phyloP scores from a whole-genome alignment of 2,329 filamentous ascomycete genomes.

The Sporothrix pallida region DNA sequence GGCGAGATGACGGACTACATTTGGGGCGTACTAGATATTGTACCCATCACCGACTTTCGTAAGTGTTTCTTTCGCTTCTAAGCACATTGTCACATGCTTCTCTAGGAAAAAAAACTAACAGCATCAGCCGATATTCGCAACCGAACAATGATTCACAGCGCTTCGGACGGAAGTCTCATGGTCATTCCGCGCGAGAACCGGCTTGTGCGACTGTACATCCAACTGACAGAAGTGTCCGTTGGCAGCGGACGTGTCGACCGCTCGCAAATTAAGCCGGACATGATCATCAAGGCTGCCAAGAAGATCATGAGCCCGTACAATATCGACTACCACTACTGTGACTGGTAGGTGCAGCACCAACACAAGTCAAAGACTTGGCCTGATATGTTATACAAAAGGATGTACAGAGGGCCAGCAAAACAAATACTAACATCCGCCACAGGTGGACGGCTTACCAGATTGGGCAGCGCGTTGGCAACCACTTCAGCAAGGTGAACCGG shows the following conservation, averaged over 20 bases:
- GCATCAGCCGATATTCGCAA: conserved; percentile 55
- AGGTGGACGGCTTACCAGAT: conserved; percentile 61
- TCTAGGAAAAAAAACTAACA: not conserved
- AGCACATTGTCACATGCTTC: not conserved
- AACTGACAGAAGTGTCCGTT: conserved; percentile 50
- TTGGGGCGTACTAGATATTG: conserved; percentile 49
- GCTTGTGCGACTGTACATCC: conserved; percentile 63
- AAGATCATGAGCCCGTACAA: conserved; percentile 71
- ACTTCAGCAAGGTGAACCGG: conserved; percentile 55
- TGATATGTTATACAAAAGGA: not conserved
- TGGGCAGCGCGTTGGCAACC: conserved; percentile 58
- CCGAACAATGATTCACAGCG: conserved; percentile 59
- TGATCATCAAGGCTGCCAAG: conserved; percentile 67
- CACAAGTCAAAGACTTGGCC: not conserved
- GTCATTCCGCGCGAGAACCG: conserved; percentile 65
- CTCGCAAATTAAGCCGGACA: conserved; percentile 66
- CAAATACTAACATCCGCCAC: not conserved
- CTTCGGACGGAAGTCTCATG: conserved; percentile 59
- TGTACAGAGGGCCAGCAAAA: too few species aligned
- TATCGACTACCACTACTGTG: conserved; percentile 65
- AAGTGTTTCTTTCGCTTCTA: conserved; percentile 22
- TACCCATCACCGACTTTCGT: conserved; percentile 53
- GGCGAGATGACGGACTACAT: conserved; percentile 58
- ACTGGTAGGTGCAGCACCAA: conserved; percentile 31
- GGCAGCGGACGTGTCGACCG: conserved; percentile 58